phyloP scores from a whole-genome alignment of 148 eudicot species.

The Silene conica region DNA sequence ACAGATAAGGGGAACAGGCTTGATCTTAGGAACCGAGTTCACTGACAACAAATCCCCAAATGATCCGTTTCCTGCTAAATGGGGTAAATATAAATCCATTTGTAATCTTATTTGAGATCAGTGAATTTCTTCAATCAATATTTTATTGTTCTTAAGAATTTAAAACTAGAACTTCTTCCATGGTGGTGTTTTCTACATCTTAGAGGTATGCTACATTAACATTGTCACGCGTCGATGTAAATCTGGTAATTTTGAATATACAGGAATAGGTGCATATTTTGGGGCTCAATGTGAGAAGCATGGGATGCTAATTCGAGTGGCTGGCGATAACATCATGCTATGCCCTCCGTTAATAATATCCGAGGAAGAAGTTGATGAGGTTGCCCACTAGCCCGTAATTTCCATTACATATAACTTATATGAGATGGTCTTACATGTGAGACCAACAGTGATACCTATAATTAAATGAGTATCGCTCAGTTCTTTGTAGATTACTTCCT shows the following conservation, averaged over 20 bases:
- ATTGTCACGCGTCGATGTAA: background rate
- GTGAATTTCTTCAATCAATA: background rate
- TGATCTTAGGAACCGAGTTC: constrained; percentile 84
- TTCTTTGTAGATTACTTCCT: background rate
- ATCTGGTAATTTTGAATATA: background rate
- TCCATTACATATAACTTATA: background rate
- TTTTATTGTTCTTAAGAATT: background rate
- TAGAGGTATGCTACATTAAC: background rate
- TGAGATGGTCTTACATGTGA: background rate
- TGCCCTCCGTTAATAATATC: constrained; percentile 80
- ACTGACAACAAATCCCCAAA: constrained; percentile 87
- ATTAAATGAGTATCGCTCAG: background rate
- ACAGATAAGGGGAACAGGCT: constrained; percentile 90
- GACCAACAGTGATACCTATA: background rate
- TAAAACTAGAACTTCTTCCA: background rate
- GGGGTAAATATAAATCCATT: constrained; percentile 53
- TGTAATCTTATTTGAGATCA: background rate
- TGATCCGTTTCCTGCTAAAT: constrained; percentile 79
- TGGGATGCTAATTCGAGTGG: constrained; percentile 88
- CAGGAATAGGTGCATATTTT: constrained; percentile 83
- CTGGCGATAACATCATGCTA: constrained; percentile 87
- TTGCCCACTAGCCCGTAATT: constrained; percentile 31
- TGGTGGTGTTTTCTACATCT: background rate
- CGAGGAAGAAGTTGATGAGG: constrained; percentile 71
- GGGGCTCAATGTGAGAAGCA: constrained; percentile 84